Base-by-base conservation (phyloP, 1,284 basidiomycete genomes). In the Cryptococcus amylolentus region DNA sequence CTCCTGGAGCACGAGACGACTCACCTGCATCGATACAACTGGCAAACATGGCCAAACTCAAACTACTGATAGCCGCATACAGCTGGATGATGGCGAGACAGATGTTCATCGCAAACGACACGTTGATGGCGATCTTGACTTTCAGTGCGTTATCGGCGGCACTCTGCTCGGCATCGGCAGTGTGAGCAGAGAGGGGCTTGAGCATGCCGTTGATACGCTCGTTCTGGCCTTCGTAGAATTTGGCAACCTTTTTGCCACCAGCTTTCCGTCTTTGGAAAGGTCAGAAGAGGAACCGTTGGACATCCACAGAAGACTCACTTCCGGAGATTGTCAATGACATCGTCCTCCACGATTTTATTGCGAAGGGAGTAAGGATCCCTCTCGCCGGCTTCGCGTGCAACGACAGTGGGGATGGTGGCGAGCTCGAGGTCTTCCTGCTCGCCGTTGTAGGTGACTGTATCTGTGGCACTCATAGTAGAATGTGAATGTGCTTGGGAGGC, bases 51-150 rank as follows among this genome's bases (percentile, higher is more conserved):
- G 92, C 91, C 12, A 98, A 80, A 1, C 91, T 95, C 14, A 84
- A 69, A 3, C 91, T 88, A 2, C 88, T 88, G 60, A 92, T 82
- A 16, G 95, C 94, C 13, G 90, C 94, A 70, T 83, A 84, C 7
- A 83, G 73, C 70, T 82, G 80, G 0, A 81, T 57, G 3, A 69
- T 62, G 5, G 81, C 79, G 6, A 92, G 82, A 31, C 74, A 74
- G 59, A 90, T 80, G 76, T 98, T 98, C 55, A 84, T 82, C 35
- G 83, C 69, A 45, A 98, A 82, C 69, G 89, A 92, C 18, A 87
- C 86, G 75, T 86, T 91, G 31, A 98, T 79, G 6, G 94, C 93
- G 52, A 95, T 88, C 78, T 88, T 89, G 62, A 95, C 85, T 85
- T 92, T 73, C 16, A 71, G 51, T n/a, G 63, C 74, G 39, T 64